These are phyloP conservation scores for Aspergillus unguis DNA, from an alignment of 2,329 filamentous ascomycete species.

Conservation along the genomic window DNA sequence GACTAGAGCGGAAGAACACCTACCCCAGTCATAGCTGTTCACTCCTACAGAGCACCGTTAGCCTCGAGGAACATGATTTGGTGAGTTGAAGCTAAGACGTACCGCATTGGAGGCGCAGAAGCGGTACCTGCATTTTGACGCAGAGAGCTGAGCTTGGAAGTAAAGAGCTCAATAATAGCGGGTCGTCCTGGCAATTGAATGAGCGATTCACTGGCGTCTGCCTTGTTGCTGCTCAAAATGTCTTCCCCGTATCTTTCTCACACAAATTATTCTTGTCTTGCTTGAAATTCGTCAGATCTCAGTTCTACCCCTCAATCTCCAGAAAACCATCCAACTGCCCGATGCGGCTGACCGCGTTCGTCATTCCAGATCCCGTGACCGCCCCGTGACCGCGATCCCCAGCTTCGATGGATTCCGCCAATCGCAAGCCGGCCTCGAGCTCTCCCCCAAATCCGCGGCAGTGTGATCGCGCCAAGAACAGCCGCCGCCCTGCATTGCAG, in stretches of 20 bases:
- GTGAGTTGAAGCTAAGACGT: slow-evolving; percentile 18
- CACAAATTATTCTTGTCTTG: too few species aligned
- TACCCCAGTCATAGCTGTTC: slow-evolving; percentile 98
- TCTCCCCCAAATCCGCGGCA: slow-evolving; percentile 8
- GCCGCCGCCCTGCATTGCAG: slow-evolving; percentile 4
- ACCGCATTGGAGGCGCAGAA: slow-evolving; percentile 71
- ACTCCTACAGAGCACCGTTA: slow-evolving; percentile 59
- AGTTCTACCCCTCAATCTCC: slow-evolving; percentile 14
- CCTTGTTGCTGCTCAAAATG: neutral
- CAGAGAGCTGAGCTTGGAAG: neutral
- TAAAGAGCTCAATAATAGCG: neutral
- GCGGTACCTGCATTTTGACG: slow-evolving; percentile 66
- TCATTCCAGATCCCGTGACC: slow-evolving; percentile 12
- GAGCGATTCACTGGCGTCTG: slow-evolving; percentile 2
- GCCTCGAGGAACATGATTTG: neutral
- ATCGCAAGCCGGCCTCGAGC: slow-evolving; percentile 16
- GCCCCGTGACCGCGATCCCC: neutral
- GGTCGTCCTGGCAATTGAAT: slow-evolving; percentile 1
- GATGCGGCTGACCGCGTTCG: slow-evolving; percentile 19
- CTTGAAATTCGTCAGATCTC: too few species aligned
- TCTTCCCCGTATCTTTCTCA: neutral
- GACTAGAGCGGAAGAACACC: slow-evolving; percentile 18
- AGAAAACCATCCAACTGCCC: slow-evolving; percentile 5
- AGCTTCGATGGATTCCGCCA: slow-evolving; percentile 17
- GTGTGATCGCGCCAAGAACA: slow-evolving; percentile 8